A percentile compares a stretch with the other conserved stretches of the same genome.
These are phyloP conservation scores for Paramecium biaurelia DNA, from an alignment of 73 alveolate species.

Conservation along the genomic window DNA sequence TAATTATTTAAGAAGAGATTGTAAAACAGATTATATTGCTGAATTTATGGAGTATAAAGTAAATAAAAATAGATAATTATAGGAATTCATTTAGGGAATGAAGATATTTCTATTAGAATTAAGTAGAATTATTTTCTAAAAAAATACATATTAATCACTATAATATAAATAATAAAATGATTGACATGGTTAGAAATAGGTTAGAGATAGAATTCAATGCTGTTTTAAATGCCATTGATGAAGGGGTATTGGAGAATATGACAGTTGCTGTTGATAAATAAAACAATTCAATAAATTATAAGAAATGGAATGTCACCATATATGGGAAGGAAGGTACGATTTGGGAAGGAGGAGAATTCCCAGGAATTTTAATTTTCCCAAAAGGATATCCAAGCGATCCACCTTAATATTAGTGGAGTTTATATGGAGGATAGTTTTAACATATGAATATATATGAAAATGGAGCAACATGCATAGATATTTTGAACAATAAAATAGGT, in stretches of 20 bases:
- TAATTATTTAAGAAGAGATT: too few relatives aligned
- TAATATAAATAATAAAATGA: background rate
- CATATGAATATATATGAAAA: background rate
- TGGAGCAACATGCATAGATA: slow-evolving; percentile 37
- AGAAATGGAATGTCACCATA: background rate
- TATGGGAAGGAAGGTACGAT: slow-evolving; percentile 19
- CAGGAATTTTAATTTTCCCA: background rate
- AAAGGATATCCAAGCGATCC: background rate
- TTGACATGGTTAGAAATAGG: background rate
- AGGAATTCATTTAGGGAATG: too few relatives aligned
- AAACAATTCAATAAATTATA: background rate
- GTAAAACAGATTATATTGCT: too few relatives aligned
- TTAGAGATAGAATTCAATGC: background rate
- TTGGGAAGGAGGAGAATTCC: slow-evolving; percentile 43
- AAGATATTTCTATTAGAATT: background rate
- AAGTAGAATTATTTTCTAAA: background rate
- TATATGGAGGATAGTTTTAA: background rate
- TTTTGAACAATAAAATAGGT: background rate
- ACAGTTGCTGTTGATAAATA: background rate
- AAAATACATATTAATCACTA: too few relatives aligned
- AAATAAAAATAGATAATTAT: too few relatives aligned
- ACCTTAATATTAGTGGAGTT: background rate
- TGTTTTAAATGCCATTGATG: background rate
- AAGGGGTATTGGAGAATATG: background rate
- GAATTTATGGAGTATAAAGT: too few relatives aligned